Evolutionary conservation across 2,329 filamentous ascomycete genomes (phyloP).

Genomic region (Escovopsis sp.): DNA sequence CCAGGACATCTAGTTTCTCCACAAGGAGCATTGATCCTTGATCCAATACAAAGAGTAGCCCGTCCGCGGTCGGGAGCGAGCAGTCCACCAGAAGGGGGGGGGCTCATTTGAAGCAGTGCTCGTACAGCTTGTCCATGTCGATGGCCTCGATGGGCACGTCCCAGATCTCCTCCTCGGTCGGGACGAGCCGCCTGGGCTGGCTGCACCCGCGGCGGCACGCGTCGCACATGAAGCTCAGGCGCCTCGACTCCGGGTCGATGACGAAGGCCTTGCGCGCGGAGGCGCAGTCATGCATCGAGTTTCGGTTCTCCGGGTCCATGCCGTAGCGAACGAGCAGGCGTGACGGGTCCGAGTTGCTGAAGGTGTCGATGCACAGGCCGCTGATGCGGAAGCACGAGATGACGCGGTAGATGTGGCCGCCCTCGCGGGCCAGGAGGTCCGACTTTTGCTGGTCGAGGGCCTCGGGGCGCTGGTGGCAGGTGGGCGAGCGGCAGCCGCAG

Average conservation of each 20-base stretch:
- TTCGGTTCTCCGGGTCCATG: constrained; percentile 2
- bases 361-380: constrained; percentile 1
- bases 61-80: no score
- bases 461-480: background rate
- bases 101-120: no score
- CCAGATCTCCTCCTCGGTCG: background rate
- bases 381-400: background rate
- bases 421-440: background rate
- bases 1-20: no score
- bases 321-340: constrained; percentile 1
- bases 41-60: no score
- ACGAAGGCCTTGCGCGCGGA: background rate
- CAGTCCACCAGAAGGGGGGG: no score
- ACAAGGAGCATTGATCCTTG: no score
- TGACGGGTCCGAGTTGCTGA: constrained; percentile 2
- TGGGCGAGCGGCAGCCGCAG: constrained; percentile 1
- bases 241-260: background rate
- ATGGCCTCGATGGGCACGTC: background rate
- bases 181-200: background rate
- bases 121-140: no score
- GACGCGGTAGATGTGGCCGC: background rate
- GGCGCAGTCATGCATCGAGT: constrained; percentile 5
- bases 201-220: background rate
- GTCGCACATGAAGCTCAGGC: background rate
- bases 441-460: background rate